These are phyloP conservation scores for Geosmithia putterillii DNA, from an alignment of 2,329 filamentous ascomycete genomes.

Conservation along the genomic window DNA sequence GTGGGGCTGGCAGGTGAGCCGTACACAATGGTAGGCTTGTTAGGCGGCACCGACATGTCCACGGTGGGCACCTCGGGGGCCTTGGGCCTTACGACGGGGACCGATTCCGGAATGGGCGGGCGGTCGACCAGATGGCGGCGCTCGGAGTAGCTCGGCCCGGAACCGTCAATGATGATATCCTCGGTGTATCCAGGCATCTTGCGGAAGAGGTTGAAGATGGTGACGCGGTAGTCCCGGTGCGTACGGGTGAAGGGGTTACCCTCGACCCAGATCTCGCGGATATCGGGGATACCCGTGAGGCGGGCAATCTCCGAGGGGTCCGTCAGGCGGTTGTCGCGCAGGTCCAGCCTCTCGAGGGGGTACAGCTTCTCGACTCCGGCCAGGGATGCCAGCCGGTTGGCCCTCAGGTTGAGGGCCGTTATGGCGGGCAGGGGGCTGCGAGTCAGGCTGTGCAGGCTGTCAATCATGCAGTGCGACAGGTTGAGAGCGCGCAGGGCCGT, in stretches of 20 bases:
- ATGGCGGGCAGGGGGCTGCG: constrained; percentile 86
- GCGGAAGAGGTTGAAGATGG: constrained; percentile 93
- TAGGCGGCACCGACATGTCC: constrained; percentile 55
- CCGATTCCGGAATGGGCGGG: constrained; percentile 59
- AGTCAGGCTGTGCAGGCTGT: constrained; percentile 76
- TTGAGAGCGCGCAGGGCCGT: constrained; percentile 87
- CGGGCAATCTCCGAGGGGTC: constrained; percentile 86
- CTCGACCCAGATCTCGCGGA: constrained; percentile 83
- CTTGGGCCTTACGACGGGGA: constrained; percentile 65
- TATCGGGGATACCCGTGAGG: constrained; percentile 79
- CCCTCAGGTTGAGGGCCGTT: constrained; percentile 80
- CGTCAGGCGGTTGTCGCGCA: constrained; percentile 81
- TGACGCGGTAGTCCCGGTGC: constrained; percentile 72
- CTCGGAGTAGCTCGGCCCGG: constrained; percentile 74
- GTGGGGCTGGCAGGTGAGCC: constrained; percentile 34
- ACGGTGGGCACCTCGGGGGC: constrained; percentile 49
- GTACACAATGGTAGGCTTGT: constrained; percentile 51
- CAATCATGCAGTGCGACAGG: constrained; percentile 95
- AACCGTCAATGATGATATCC: constrained; percentile 80
- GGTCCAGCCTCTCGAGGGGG: constrained; percentile 78
- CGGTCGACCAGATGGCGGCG: constrained; percentile 75
- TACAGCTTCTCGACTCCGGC: constrained; percentile 82
- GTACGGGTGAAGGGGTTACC: constrained; percentile 88
- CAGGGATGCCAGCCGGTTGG: constrained; percentile 75
- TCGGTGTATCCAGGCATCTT: constrained; percentile 80